These are phyloP conservation scores for Metarhizium anisopliae DNA, from an alignment of 2,329 filamentous ascomycete species.

Conservation along the genomic window DNA sequence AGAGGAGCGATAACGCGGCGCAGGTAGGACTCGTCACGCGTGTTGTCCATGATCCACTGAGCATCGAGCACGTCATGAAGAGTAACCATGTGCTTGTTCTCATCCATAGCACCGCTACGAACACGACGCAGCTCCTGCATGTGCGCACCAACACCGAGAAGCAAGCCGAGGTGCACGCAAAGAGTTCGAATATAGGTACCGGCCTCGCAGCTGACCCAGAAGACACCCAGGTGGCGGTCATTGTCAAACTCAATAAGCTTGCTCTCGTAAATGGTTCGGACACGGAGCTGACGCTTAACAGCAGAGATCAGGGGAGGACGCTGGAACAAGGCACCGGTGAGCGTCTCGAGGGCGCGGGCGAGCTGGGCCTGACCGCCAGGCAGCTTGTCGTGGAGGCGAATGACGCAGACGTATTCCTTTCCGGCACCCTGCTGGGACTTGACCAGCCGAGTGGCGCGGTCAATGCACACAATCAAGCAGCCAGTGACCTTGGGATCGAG, in stretches of 20 bases:
- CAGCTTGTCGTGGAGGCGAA: constrained; percentile 90
- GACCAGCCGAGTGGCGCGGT: constrained; percentile 92
- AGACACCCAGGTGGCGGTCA: constrained; percentile 91
- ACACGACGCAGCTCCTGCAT: constrained; percentile 98
- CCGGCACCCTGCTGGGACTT: constrained; percentile 98
- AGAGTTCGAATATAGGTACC: constrained; percentile 98
- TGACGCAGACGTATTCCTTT: constrained; percentile 97
- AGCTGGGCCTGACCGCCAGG: constrained; percentile 91
- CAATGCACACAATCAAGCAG: constrained; percentile 89
- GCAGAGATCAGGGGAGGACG: constrained; percentile 94
- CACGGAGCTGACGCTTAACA: constrained; percentile 97
- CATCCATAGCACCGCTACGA: constrained; percentile 88
- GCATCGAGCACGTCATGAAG: constrained; percentile 83
- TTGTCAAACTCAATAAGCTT: constrained; percentile 98
- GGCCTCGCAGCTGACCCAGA: constrained; percentile 97
- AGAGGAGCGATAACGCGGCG: constrained; percentile 86
- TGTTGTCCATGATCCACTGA: constrained; percentile 94
- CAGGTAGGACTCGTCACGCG: constrained; percentile 86
- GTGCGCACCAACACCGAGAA: constrained; percentile 78
- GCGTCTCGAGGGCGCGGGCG: constrained; percentile 83
- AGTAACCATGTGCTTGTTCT: constrained; percentile 81
- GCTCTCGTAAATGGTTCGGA: constrained; percentile 95
- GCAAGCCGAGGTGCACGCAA: constrained; percentile 80
- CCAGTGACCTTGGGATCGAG: constrained; percentile 97
- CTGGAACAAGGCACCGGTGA: constrained; percentile 88